Evolutionary conservation across 2,329 filamentous ascomycete genomes (phyloP).

Genomic region (Fusarium irregulare): DNA sequence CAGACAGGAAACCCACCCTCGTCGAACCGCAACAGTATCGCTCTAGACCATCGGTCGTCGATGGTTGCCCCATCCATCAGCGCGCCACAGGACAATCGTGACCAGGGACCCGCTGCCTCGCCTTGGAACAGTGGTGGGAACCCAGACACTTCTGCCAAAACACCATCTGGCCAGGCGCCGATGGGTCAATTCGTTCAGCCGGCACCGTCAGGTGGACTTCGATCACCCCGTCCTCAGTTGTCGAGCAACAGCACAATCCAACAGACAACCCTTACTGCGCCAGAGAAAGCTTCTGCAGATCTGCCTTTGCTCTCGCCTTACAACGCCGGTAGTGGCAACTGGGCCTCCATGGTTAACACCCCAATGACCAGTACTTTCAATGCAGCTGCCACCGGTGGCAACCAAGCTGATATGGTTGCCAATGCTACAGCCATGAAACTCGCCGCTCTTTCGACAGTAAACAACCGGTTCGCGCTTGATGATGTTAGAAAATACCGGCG

Average conservation of each 20-base stretch:
- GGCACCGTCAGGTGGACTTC: conserved; percentile 76
- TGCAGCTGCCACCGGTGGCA: conserved; percentile 61
- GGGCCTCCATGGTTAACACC: conserved; percentile 98
- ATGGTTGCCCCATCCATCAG: conserved; percentile 81
- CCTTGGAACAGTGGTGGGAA: conserved; percentile 76
- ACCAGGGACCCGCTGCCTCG: conserved; percentile 60
- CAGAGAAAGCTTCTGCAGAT: conserved; percentile 74
- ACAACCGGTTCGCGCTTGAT: conserved; percentile 96
- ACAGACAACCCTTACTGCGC: conserved; percentile 80
- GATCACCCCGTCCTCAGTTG: conserved; percentile 81
- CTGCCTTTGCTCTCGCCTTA: conserved; percentile 89
- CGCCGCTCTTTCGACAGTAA: conserved; percentile 94
- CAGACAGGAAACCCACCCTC: conserved; percentile 90
- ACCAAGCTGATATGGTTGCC: conserved; percentile 96
- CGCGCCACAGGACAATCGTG: conserved; percentile 57
- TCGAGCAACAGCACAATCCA: conserved; percentile 78
- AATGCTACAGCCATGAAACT: conserved; percentile 99
- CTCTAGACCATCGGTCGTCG: conserved; percentile 80
- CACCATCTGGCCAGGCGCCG: conserved; percentile 78
- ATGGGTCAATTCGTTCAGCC: conserved; percentile 98
- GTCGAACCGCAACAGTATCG: conserved; percentile 91
- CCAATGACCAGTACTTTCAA: conserved; percentile 92
- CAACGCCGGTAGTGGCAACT: conserved; percentile 84
- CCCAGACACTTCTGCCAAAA: conserved; percentile 70
- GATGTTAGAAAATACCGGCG: conserved; percentile 97